Conservation (phyloP, 2,329 filamentous ascomycete species). For the Didymosphaeria variabile region DNA sequence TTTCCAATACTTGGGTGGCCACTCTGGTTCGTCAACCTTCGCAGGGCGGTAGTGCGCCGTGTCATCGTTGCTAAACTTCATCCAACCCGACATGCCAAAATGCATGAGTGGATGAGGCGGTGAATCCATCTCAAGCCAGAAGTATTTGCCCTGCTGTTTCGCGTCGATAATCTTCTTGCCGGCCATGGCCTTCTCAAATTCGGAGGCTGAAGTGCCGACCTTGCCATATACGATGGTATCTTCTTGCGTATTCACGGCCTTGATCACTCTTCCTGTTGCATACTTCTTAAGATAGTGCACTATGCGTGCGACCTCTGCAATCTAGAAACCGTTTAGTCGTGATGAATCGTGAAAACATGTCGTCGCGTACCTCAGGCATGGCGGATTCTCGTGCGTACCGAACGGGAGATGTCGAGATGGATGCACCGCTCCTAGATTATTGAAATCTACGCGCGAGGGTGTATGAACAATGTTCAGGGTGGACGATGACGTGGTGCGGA, state of each 20-base stretch:
- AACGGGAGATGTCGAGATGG: conserved; percentile 13
- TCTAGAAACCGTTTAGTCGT: conserved; percentile 43
- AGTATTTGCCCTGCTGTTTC: conserved; percentile 95
- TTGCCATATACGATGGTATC: conserved; percentile 91
- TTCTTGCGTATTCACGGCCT: conserved; percentile 74
- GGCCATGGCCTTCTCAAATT: conserved; percentile 76
- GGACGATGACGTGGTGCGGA: conserved; percentile 15
- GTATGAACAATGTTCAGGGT: conserved; percentile 1
- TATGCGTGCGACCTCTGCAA: conserved; percentile 75
- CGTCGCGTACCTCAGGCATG: conserved; percentile 50
- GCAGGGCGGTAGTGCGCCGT: conserved; percentile 80
- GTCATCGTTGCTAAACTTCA: conserved; percentile 82
- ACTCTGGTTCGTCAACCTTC: conserved; percentile 67
- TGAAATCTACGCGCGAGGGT: conserved; percentile 10
- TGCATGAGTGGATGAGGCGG: conserved; percentile 91
- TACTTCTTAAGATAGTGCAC: conserved; percentile 85
- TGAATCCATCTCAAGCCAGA: conserved; percentile 83
- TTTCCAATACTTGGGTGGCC: conserved; percentile 93
- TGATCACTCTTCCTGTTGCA: conserved; percentile 84
- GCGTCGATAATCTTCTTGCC: conserved; percentile 77
- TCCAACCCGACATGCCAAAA: conserved; percentile 80
- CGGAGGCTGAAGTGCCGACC: conserved; percentile 78
- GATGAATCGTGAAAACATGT: conserved; percentile 3
- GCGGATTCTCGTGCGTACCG: neutral
- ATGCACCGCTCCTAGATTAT: neutral